Percentiles rank a stretch among this genome's conserved stretches.
These are phyloP conservation scores for Anisodus acutangulus DNA, from an alignment of 257 asterid genomes.

Conservation along the genomic window DNA sequence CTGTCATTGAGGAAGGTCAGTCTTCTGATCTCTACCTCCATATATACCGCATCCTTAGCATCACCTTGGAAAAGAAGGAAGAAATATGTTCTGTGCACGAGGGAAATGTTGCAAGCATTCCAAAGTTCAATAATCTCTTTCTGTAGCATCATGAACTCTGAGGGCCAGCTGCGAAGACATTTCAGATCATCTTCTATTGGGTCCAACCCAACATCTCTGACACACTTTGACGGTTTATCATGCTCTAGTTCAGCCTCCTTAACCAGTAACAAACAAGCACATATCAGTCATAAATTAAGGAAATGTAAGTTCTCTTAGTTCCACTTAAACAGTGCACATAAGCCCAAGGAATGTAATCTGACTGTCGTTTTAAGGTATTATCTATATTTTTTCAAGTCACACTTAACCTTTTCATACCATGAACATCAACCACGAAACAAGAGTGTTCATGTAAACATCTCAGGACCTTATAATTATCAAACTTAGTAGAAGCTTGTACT, in stretches of 20 bases:
- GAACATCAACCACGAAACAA: slow-evolving; percentile 20
- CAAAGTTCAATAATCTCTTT: slow-evolving; percentile 81
- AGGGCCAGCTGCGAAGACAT: slow-evolving; percentile 62
- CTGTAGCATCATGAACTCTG: slow-evolving; percentile 79
- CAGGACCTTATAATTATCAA: not conserved
- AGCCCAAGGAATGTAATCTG: not conserved
- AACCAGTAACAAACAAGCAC: slow-evolving; percentile 40
- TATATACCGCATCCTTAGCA: slow-evolving; percentile 79
- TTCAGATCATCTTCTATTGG: slow-evolving; percentile 73
- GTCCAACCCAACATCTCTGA: slow-evolving; percentile 79
- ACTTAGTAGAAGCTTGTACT: not conserved
- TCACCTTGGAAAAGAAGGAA: slow-evolving; percentile 87
- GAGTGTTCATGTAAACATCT: not conserved
- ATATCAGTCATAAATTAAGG: slow-evolving; percentile 5
- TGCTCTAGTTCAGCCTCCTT: slow-evolving; percentile 45
- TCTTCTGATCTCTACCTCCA: slow-evolving; percentile 88
- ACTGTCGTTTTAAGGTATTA: not conserved
- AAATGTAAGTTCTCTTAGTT: not conserved
- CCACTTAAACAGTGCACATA: not conserved
- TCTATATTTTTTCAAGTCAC: slow-evolving; percentile 4
- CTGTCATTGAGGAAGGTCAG: slow-evolving; percentile 67
- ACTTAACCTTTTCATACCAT: not conserved
- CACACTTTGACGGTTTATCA: slow-evolving; percentile 45
- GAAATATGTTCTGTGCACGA: slow-evolving; percentile 87
- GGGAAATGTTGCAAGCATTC: slow-evolving; percentile 76